Evolutionary conservation across 2,329 filamentous ascomycete species (phyloP).

Genomic region (Aspergillus clavatus): DNA sequence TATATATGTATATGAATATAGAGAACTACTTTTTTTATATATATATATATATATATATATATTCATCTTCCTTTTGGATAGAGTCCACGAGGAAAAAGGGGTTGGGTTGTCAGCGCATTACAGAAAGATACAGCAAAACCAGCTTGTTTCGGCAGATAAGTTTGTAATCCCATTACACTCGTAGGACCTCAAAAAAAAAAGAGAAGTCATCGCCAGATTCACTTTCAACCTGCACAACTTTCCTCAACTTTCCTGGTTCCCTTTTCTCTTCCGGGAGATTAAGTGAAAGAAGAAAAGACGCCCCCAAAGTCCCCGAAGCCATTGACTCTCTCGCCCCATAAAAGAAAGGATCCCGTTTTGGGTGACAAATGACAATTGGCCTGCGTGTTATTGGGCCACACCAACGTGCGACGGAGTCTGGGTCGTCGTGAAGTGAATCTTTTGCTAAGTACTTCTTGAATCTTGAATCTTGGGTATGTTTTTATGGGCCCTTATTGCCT

Average conservation of each 20-base stretch:
- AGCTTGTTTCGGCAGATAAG: not conserved
- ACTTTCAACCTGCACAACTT: no score
- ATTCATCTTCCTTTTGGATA: no score
- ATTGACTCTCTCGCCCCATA: no score
- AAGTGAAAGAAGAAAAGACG: not conserved
- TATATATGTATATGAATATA: not conserved
- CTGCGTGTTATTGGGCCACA: not conserved
- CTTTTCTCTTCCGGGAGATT: not conserved
- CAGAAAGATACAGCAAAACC: not conserved
- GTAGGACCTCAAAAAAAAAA: not conserved
- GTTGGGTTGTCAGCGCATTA: not conserved
- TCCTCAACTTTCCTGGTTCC: not conserved
- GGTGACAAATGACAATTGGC: not conserved
- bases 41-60: not conserved
- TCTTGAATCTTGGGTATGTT: not conserved
- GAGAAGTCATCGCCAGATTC: no score
- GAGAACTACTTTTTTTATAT: no score
- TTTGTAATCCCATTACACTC: not conserved
- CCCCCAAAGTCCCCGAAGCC: no score
- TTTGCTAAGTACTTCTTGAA: not conserved
- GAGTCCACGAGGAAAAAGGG: not conserved
- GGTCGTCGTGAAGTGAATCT: not conserved
- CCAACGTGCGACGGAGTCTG: not conserved
- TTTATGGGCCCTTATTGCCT: no score
- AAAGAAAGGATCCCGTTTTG: no score